Evolutionary conservation across 2,329 filamentous ascomycete species (phyloP), one percentile per base, ranked within the genome.

Genomic region (Phialophora verrucosa): DNA sequence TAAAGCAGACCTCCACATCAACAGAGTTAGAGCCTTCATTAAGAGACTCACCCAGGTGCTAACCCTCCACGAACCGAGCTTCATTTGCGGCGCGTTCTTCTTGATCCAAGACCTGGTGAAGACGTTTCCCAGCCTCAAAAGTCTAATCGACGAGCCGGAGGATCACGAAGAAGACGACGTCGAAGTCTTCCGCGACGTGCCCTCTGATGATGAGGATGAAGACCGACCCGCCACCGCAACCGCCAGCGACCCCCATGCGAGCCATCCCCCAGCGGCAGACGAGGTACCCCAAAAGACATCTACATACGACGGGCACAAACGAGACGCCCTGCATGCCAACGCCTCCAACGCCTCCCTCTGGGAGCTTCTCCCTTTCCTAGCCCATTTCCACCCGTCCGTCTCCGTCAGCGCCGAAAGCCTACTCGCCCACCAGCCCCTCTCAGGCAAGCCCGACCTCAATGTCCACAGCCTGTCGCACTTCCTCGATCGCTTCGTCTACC

Each of bases 401-500:
- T 88, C 89, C 42, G 86, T 97, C 4, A 94, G 93, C 75, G 93
- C 94, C 0, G 82, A 85, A 17, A 88, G 89, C 64, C 81, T 98
- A 47, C 79, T 96, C 8, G 83, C 85, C 58, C 86, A 88, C 66
- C 85, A 89, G 70, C 85, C 88, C 59, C 88, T 92, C 77, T 89
- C 91, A 67, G 88, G 91, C 69, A 98, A 98, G 78, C 93, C 95
- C 0, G 95, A 99, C 73, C 84, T 97, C 59, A 90, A 91, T 17
- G 89, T 92, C 65, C 94, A 98, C 77, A 95, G 92, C 1, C 85
- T 99, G 57, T 95, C 95, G 75, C 91, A 96, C 77, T 99, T 99
- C 84, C 84, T 99, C 65, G 95, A 99, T 80, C 93, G 96, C 73
- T 99, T 99, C 78, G 92, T 97, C n/a, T 99, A 98, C 84, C 90